Evolutionary conservation across 352 stramenopile genomes (phyloP).

Genomic region (Aphanomyces cochlioides): DNA sequence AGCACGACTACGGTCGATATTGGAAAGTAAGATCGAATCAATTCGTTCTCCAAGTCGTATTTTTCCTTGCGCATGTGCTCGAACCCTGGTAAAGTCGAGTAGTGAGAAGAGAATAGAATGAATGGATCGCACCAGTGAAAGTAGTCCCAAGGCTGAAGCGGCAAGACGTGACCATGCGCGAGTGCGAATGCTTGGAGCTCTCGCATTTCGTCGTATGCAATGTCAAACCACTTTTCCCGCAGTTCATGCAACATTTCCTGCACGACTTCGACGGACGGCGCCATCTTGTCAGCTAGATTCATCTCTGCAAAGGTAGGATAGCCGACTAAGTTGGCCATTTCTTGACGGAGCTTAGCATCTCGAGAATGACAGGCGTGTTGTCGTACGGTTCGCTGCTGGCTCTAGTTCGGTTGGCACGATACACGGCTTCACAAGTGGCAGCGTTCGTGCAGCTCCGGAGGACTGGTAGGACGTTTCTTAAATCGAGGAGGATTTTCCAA

Average conservation of each 20-base stretch:
- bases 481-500: constrained; percentile 94
- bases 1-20: too few species aligned
- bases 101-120: constrained; percentile 2
- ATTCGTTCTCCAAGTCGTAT: constrained; percentile 96
- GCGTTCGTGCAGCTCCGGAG: constrained; percentile 94
- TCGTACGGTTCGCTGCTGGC: constrained; percentile 84
- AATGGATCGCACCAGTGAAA: constrained; percentile 77
- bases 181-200: constrained; percentile 86
- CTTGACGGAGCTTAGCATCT: constrained; percentile 90
- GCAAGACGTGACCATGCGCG: constrained; percentile 59
- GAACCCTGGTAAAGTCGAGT: constrained; percentile 36
- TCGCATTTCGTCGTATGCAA: constrained; percentile 88
- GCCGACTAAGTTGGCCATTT: constrained; percentile 89
- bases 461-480: constrained; percentile 91
- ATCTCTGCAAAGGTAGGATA: constrained; percentile 92
- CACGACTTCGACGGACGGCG: constrained; percentile 84
- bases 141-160: constrained; percentile 92
- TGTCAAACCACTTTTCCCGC: constrained; percentile 87
- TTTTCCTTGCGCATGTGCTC: constrained; percentile 93
- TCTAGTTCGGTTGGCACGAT: constrained; percentile 89
- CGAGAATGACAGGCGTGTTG: constrained; percentile 92
- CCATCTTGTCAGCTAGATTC: constrained; percentile 95
- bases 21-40: constrained; percentile 94
- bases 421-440: constrained; percentile 89
- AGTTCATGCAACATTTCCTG: constrained; percentile 92